Evolutionary conservation across 2,329 filamentous ascomycete species (phyloP).

Genomic region (Simplicillium aogashimaense): DNA sequence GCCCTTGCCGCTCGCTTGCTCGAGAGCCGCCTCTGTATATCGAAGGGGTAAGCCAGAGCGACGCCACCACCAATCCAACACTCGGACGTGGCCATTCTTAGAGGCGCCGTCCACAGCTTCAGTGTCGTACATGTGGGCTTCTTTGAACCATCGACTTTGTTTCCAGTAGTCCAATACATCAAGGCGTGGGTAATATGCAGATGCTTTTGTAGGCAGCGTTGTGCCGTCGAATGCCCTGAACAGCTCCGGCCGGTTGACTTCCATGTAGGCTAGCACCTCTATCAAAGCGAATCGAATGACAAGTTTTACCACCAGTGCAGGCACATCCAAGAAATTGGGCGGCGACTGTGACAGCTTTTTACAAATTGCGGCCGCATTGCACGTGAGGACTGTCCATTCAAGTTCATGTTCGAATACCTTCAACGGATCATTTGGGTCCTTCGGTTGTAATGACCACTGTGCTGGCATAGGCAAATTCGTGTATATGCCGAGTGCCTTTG

Average conservation of each 20-base stretch:
- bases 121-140: constrained; percentile 68
- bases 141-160: constrained; percentile 69
- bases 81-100: constrained; percentile 71
- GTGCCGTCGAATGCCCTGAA: constrained; percentile 82
- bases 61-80: constrained; percentile 86
- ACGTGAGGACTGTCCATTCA: constrained; percentile 75
- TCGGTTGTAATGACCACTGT: constrained; percentile 56
- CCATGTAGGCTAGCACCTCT: constrained; percentile 61
- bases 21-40: constrained; percentile 79
- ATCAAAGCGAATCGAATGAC: constrained; percentile 87
- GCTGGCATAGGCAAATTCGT: constrained; percentile 63
- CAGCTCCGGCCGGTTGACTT: constrained; percentile 55
- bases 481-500: constrained; percentile 70
- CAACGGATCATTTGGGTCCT: constrained; percentile 51
- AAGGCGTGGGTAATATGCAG: constrained; percentile 72
- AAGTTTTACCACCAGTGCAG: constrained; percentile 72
- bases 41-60: constrained; percentile 67
- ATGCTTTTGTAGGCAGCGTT: constrained; percentile 79
- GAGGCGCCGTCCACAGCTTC: constrained; percentile 85
- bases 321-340: constrained; percentile 60
- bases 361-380: constrained; percentile 60
- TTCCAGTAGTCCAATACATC: constrained; percentile 90
- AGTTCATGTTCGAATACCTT: constrained; percentile 68
- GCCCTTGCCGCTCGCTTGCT: constrained; percentile 77
- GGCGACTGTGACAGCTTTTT: constrained; percentile 63